These are phyloP conservation scores for Darksidea phi DNA, from an alignment of 495 filamentous ascomycete species.

Conservation along the genomic window DNA sequence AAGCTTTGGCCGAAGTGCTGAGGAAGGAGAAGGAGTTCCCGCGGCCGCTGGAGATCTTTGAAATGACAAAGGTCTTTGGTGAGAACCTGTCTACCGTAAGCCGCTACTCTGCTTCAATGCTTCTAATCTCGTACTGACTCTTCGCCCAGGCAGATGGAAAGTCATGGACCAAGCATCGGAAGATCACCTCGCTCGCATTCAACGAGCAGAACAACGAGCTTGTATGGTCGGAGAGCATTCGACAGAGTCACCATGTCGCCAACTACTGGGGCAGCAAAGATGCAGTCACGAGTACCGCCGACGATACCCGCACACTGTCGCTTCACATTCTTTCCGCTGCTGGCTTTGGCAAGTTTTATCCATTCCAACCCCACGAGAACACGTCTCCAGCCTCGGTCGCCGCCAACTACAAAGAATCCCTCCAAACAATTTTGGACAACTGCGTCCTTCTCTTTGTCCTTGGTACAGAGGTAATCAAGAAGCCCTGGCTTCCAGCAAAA, in stretches of 20 bases:
- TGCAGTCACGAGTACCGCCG: constrained; percentile 19
- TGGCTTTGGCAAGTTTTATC: constrained; percentile 42
- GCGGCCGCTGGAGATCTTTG: neutral
- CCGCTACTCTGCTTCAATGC: neutral
- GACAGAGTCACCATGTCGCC: constrained; percentile 45
- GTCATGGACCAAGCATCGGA: constrained; percentile 50
- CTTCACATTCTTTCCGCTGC: constrained; percentile 44
- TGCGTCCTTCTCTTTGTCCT: constrained; percentile 7
- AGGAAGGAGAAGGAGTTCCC: neutral
- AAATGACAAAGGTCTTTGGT: constrained; percentile 4
- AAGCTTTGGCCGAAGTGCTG: constrained; percentile 2
- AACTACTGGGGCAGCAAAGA: constrained; percentile 38
- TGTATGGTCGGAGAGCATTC: constrained; percentile 47
- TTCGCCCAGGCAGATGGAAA: neutral
- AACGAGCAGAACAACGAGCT: constrained; percentile 48
- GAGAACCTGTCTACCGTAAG: neutral
- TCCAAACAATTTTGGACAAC: constrained; percentile 9
- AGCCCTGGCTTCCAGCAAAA: neutral
- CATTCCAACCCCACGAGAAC: constrained; percentile 33
- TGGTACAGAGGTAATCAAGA: constrained; percentile 13
- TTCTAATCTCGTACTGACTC: neutral
- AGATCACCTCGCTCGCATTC: constrained; percentile 45
- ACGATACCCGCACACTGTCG: constrained; percentile 41
- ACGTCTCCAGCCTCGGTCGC: constrained; percentile 20
- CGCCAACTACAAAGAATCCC: constrained; percentile 25